Evolutionary conservation across 805 yeast genomes (phyloP), one percentile per base, ranked within the genome.

Genomic region (Allodekkera sacchari): DNA sequence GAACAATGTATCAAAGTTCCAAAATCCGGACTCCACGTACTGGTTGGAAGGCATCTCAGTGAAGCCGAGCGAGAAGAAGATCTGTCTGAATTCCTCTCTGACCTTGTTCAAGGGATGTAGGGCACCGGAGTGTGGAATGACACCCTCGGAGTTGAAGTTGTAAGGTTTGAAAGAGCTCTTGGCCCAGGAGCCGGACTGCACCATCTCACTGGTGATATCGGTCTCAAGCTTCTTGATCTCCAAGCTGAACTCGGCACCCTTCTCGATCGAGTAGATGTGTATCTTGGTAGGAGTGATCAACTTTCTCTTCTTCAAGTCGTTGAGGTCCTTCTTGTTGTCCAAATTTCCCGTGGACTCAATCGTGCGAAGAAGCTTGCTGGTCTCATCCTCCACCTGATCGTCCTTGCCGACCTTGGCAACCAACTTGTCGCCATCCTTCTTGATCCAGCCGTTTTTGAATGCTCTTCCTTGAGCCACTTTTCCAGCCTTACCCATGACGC

Each of bases 21-120:
- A 92, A 77, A 92, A 92, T 4, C 97, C 97, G 12, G 92, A 74
- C 56, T 92, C 99, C 32, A 92, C 99, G 57, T 88, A 92, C 60
- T 89, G 96, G 60, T 89, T 89, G 17, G 98, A 81, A 38, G 98
- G 96, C 99, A 92, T 92, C 65, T 92, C 99, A 18, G 92, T 77
- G 77, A 92, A 92, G 6, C 99, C 99, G 88, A 92, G 77, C 23
- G 92, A 77, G 64, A 92, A 89, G 75, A 92, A 92, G 53, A 92
- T 89, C 60, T 88, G 95, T 64, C 98, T 75, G 64, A 92, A 92
- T 61, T 92, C 98, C 61, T 89, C 96, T 53, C 96, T 77, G 37
- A 92, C 97, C 61, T 92, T 92, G 67, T 77, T 85, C 50, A 92
- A 71, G 22, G 99, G 99, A 61, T 92, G 99, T 48, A 92, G 69